These are phyloP conservation scores for Rutidosis leptorrhynchoides DNA, from an alignment of 129 eudicot species.

Conservation along the genomic window DNA sequence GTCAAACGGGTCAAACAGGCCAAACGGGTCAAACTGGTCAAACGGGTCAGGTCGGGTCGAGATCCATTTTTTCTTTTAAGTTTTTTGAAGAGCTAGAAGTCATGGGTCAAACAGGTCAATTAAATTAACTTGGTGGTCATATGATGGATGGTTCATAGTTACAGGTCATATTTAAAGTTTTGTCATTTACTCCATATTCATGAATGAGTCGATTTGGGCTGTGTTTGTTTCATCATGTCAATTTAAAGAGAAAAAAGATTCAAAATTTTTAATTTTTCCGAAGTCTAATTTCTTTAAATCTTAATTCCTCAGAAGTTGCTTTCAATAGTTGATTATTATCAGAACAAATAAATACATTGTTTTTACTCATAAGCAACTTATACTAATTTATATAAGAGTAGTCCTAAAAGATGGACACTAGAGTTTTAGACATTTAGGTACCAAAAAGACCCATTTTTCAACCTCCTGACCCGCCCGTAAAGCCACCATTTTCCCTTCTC, in stretches of 20 bases:
- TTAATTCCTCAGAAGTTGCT: neutral
- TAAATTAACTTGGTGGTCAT: neutral
- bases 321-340: neutral
- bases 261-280: too few species aligned
- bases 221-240: neutral
- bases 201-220: slow-evolving; percentile 5
- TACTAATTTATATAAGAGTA: neutral
- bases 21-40: too few species aligned
- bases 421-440: neutral
- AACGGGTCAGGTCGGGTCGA: too few species aligned
- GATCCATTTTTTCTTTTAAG: too few species aligned
- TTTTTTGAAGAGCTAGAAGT: too few species aligned
- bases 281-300: too few species aligned
- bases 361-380: neutral
- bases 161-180: neutral
- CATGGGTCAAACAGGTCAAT: too few species aligned
- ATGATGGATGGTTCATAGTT: neutral
- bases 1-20: too few species aligned
- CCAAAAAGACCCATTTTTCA: neutral
- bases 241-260: too few species aligned
- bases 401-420: neutral
- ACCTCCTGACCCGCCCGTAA: too few species aligned
- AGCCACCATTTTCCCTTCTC: too few species aligned
- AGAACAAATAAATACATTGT: too few species aligned
- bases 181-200: neutral